Base-by-base conservation (phyloP, 805 yeast genomes). In the Aciculoconidium aculeatum region DNA sequence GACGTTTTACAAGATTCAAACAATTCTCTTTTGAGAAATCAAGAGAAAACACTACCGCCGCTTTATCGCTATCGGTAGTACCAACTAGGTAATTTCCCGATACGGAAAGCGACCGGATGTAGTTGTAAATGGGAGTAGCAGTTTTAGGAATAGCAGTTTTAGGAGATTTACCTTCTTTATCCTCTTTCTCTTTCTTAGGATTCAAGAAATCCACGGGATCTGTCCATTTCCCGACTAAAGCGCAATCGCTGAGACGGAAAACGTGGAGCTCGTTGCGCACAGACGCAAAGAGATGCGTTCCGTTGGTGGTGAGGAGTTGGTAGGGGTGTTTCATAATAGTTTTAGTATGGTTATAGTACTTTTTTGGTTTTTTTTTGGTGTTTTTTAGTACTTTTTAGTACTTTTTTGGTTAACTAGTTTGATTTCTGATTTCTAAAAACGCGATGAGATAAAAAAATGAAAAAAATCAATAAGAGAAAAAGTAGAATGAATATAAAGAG, bases 61-160 rank as follows among this genome's bases (percentile, higher is more conserved):
- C 77, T 55, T 90, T 92, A 49, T 83, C 94, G 34, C 80, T 80
- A 49, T 85, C 95, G 3, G 94, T 78, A 24, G 84, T 76, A 1
- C 76, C 81, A 15, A 83, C 63, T 20, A 88, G 51, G 43, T 66
- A 63, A 25, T 76, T 81, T 41, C 70, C 61, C 14, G 72, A 57
- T 29, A 85, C 47, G 6, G 58, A 54, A 39, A 88, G 52, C 13
- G 76, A 69, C 50, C 94, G 70, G 27, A 88, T 74, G 42, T 80
- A 76, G 37, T 79, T 79, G 50, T 69, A 75, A 15, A 73, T 65
- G 28, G 73, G 75, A 14, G 84, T 82, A 4, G 82, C 80, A 7
- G 72, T 50, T 43, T 76, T 77, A 9, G 80, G 70, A 4, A 54
- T 38, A 9, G 12, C 13, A 23, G 26, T 14, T 32, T 57, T 58